Conservation (phyloP, 2,329 filamentous ascomycete genomes). For the Neopestalotiopsis rosae region DNA sequence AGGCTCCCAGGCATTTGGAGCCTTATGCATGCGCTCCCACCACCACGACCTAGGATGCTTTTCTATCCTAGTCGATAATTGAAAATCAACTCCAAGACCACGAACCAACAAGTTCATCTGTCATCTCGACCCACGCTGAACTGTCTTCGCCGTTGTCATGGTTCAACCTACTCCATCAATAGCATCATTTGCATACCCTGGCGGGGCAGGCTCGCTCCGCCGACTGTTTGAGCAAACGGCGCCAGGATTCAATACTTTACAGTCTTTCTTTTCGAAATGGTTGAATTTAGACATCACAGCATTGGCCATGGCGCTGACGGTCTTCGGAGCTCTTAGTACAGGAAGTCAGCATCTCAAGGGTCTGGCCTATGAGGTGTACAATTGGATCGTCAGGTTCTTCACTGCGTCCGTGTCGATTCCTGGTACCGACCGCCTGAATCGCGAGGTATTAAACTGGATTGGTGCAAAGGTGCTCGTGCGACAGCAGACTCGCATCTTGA, state of each 20-base stretch:
- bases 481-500: slow-evolving; percentile 38
- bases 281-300: slow-evolving; percentile 40
- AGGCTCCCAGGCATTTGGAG: too few relatives aligned
- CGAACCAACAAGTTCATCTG: too few relatives aligned
- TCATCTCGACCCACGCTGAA: neutral
- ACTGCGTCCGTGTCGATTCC: slow-evolving; percentile 43
- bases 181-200: neutral
- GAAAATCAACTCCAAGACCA: too few relatives aligned
- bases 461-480: slow-evolving; percentile 39
- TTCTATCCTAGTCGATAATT: too few relatives aligned
- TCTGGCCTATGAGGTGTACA: slow-evolving; percentile 37
- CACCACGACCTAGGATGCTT: too few relatives aligned
- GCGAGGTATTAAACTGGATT: slow-evolving; percentile 44
- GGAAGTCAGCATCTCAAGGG: slow-evolving; percentile 36
- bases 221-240: slow-evolving; percentile 22
- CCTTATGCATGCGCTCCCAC: too few relatives aligned
- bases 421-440: slow-evolving; percentile 42
- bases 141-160: neutral
- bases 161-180: neutral
- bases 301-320: slow-evolving; percentile 37
- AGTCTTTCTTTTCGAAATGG: slow-evolving; percentile 40
- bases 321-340: slow-evolving; percentile 39
- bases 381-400: slow-evolving; percentile 42
- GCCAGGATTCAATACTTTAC: slow-evolving; percentile 36
- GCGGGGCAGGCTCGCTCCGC: slow-evolving; percentile 1